Percentiles rank a stretch among this genome's conserved stretches.
phyloP scores from a whole-genome alignment of 805 yeast genomes.

The Wickerhamomyces silvicola region DNA sequence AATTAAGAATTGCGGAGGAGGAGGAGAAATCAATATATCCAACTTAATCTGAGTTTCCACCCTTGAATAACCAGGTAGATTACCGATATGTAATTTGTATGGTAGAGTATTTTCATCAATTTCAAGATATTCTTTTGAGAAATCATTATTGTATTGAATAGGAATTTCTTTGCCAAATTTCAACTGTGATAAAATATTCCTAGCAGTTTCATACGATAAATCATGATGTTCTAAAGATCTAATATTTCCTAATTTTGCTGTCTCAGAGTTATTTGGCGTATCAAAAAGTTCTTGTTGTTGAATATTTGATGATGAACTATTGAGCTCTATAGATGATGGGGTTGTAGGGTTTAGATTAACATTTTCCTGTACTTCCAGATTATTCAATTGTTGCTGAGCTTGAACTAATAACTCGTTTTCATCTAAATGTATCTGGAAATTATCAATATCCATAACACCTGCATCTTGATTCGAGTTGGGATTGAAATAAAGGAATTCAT shows the following conservation, averaged over 20 bases:
- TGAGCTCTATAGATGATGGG: constrained; percentile 1
- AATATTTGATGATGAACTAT: constrained; percentile 2
- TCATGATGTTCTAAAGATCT: constrained; percentile 9
- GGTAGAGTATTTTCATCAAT: constrained; percentile 26
- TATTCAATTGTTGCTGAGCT: no score
- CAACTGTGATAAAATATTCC: constrained; percentile 17
- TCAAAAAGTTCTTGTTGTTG: constrained; percentile 11
- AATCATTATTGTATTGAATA: constrained; percentile 15
- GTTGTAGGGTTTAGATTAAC: no score
- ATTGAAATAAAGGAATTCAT: constrained; percentile 16
- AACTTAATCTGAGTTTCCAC: constrained; percentile 95
- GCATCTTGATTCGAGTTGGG: constrained; percentile 4
- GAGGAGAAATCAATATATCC: constrained; percentile 59
- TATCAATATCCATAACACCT: constrained; percentile 1
- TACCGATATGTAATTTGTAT: constrained; percentile 46
- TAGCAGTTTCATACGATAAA: constrained; percentile 18
- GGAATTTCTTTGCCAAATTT: constrained; percentile 22
- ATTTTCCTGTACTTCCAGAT: no score
- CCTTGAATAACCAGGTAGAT: constrained; percentile 75
- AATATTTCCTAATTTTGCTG: no score
- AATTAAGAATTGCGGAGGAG: constrained; percentile 65
- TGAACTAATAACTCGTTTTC: constrained; percentile 9
- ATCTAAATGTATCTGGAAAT: constrained; percentile 3
- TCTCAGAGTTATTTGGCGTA: constrained; percentile 9
- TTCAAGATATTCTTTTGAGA: constrained; percentile 23